Percentiles rank a stretch among this genome's conserved stretches.
These are phyloP conservation scores for Saccharomyces hybrid DNA, from an alignment of 1,139 yeast genomes.

Conservation along the genomic window DNA sequence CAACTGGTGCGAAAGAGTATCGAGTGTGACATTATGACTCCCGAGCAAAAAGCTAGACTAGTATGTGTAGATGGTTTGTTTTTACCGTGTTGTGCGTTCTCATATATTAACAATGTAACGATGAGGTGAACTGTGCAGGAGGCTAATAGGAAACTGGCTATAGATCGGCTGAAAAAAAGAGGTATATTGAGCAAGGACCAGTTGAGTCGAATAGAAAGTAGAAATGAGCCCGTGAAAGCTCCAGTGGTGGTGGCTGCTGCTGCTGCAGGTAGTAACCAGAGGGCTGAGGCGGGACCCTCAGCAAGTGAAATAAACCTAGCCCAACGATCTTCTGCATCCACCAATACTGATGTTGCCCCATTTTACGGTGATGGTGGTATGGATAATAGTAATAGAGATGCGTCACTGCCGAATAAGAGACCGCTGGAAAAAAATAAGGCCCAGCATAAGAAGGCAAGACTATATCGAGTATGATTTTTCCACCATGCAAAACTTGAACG, in stretches of 20 bases:
- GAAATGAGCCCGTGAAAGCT: constrained; percentile 16
- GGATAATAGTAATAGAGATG: neutral
- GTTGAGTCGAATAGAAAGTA: constrained; percentile 15
- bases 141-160: constrained; percentile 50
- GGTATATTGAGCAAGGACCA: constrained; percentile 28
- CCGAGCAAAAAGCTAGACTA: constrained; percentile 42
- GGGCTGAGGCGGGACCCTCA: neutral
- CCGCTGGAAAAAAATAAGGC: constrained; percentile 26
- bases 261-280: neutral
- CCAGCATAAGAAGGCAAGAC: constrained; percentile 47
- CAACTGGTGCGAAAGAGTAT: neutral
- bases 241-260: neutral
- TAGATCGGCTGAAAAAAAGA: constrained; percentile 43
- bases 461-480: constrained; percentile 91
- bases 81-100: neutral
- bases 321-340: neutral
- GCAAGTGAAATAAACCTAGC: neutral
- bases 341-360: neutral
- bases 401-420: constrained; percentile 5
- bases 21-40: constrained; percentile 33
- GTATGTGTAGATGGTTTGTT: constrained; percentile 9
- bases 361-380: neutral
- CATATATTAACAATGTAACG: neutral
- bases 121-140: constrained; percentile 32
- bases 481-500: constrained; percentile 78